Percentiles rank a stretch among this genome's conserved stretches.
Evolutionary conservation across 345 rosid species (phyloP).

Genomic region (Brassica cretica): DNA sequence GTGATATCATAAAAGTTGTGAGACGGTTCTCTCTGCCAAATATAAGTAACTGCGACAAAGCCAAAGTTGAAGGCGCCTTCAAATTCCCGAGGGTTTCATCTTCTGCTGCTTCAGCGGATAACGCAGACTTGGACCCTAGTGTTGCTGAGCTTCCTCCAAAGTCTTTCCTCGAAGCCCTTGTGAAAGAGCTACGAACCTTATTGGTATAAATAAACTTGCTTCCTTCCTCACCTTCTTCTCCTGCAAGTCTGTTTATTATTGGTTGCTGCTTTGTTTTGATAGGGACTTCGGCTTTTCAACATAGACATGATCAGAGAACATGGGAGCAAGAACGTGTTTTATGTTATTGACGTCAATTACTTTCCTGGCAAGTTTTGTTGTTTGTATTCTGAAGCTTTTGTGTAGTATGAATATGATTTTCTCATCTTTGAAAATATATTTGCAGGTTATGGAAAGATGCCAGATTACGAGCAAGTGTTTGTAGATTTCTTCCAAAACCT

Average conservation of each 20-base stretch:
- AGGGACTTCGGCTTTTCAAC: conserved; percentile 79
- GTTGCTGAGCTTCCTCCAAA: conserved; percentile 85
- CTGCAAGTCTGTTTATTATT: background rate
- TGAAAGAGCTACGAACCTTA: conserved; percentile 69
- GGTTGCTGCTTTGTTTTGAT: conserved; percentile 1
- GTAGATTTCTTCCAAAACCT: conserved; percentile 72
- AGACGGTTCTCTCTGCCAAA: conserved; percentile 86
- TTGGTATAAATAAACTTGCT: conserved; percentile 46
- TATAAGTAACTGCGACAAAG: conserved; percentile 57
- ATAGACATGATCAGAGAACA: conserved; percentile 89
- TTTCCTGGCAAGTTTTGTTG: conserved; percentile 59
- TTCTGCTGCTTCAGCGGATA: conserved; percentile 85
- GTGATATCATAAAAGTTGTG: conserved; percentile 82
- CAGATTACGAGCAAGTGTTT: conserved; percentile 78
- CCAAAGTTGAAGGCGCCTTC: conserved; percentile 57
- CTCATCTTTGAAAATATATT: conserved; percentile 2
- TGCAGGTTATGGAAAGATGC: conserved; percentile 92
- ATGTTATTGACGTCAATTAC: conserved; percentile 95
- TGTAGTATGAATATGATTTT: background rate
- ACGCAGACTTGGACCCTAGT: conserved; percentile 79
- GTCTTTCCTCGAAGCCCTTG: conserved; percentile 78
- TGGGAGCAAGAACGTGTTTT: conserved; percentile 67
- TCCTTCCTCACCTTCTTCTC: background rate
- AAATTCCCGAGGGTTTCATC: conserved; percentile 89
- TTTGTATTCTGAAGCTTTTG: background rate